Base-by-base conservation (phyloP, 768 basidiomycete genomes). In the Termitomyces heimii region DNA sequence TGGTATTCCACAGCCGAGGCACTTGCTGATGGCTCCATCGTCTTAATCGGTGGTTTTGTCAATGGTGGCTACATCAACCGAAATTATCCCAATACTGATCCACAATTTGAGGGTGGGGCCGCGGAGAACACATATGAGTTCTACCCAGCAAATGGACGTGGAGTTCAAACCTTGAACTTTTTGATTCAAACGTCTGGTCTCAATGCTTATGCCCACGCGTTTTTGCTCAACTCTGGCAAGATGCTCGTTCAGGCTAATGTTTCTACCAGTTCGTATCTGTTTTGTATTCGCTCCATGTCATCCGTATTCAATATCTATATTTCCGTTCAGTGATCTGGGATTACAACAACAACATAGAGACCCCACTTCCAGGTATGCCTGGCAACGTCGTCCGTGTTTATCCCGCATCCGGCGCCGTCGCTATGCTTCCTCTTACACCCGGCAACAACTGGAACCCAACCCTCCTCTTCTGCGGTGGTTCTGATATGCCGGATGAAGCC, bases 341-440 rank as follows among this genome's bases (percentile, higher is more conserved):
- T 60, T 76, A 80, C 40, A 64, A 71, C 8, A 72, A 68, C 26
- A 89, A 89, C 66, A 55, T 68, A 4, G 88, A 91, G 67, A 84
- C 79, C 0, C 73, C 75, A 4, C 78, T 92, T 5, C 89, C 90
- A 1, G 72, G 79, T 58, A 92, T 91, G 88, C 90, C 89, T 6
- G 75, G 76, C 24, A 74, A 77, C 46, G 84, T 95, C 45, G 84
- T 82, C 26, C 87, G 93, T 34, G 89, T 92, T 3, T 95, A 95
- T 65, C 94, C 94, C 9, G 95, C 89, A 0, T 93, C 93, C 3
- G 93, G 91, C 24, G 95, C 88, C 0, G 81, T 80, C 2, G 88
- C 89, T 31, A 92, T 98, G 88, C 81, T 98, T 0, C 96, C 95
- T 5, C 79, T 98, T 18, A 95, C 92, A 0, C 88, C 90, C 1